Conservation (phyloP, 345 rosid genomes). For the Syzygium aqueum region DNA sequence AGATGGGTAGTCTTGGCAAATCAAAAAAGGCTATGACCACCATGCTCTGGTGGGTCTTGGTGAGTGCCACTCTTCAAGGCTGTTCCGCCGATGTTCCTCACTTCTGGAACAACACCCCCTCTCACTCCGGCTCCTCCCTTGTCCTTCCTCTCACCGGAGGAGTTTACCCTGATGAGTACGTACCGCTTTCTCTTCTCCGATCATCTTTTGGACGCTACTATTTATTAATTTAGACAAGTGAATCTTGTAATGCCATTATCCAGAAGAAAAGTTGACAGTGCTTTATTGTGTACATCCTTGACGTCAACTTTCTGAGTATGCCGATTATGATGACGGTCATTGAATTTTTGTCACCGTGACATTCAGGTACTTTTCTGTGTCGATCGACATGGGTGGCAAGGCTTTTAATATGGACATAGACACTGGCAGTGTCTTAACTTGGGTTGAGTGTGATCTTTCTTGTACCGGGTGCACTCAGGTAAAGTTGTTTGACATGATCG, state of each 20-base stretch:
- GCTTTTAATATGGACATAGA: slow-evolving; percentile 70
- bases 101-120: background rate
- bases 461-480: slow-evolving; percentile 80
- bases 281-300: background rate
- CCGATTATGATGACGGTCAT: background rate
- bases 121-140: slow-evolving; percentile 21
- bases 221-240: background rate
- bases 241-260: background rate
- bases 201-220: background rate
- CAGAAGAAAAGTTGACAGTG: background rate
- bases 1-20: background rate
- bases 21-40: background rate
- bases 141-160: slow-evolving; percentile 59
- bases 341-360: background rate
- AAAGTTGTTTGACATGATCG: background rate
- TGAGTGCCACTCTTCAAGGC: background rate
- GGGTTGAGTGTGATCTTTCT: slow-evolving; percentile 92
- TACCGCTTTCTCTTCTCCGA: background rate
- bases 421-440: slow-evolving; percentile 81
- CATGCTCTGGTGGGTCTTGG: background rate
- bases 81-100: slow-evolving; percentile 15
- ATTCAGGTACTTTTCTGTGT: slow-evolving; percentile 60
- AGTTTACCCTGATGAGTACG: slow-evolving; percentile 81
- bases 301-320: background rate
- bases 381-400: slow-evolving; percentile 55